phyloP scores from a whole-genome alignment of 1,284 basidiomycete species.

The Sporisorium iseilematis-ciliati region DNA sequence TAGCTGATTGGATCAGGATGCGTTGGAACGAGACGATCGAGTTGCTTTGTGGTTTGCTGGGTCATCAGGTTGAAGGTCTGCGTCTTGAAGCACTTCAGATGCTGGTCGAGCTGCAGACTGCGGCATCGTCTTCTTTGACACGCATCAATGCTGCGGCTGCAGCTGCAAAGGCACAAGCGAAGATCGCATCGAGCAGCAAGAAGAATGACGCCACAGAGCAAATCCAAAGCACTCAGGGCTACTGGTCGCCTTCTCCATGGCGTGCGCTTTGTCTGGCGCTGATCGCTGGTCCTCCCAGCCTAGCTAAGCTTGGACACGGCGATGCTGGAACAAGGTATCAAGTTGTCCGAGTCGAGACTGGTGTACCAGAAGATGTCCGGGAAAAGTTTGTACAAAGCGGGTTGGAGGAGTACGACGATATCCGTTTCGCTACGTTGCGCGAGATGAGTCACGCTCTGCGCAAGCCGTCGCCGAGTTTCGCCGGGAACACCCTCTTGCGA shows the following conservation, averaged over 20 bases:
- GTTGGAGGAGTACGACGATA: slow-evolving; percentile 74
- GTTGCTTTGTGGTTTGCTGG: slow-evolving; percentile 52
- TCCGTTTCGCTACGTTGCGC: slow-evolving; percentile 91
- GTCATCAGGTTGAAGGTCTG: slow-evolving; percentile 37
- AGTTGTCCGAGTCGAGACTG: slow-evolving; percentile 25
- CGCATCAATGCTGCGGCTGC: slow-evolving; percentile 20
- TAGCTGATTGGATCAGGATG: slow-evolving; percentile 59
- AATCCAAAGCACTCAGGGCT: slow-evolving; percentile 8
- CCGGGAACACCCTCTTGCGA: slow-evolving; percentile 65
- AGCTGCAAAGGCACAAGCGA: slow-evolving; percentile 12
- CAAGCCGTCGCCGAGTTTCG: slow-evolving; percentile 40
- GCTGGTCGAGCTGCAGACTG: slow-evolving; percentile 45
- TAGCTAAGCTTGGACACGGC: slow-evolving; percentile 35
- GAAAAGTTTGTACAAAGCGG: slow-evolving; percentile 56
- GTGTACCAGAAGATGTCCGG: slow-evolving; percentile 55
- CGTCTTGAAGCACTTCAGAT: slow-evolving; percentile 42
- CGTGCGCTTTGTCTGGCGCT: slow-evolving; percentile 46
- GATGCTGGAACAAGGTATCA: slow-evolving; percentile 36
- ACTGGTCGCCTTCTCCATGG: slow-evolving; percentile 56
- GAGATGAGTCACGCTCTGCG: slow-evolving; percentile 74
- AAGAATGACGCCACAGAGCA: slow-evolving; percentile 9
- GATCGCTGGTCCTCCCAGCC: slow-evolving; percentile 46
- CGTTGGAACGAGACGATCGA: slow-evolving; percentile 62
- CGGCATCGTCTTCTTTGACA: slow-evolving; percentile 38
- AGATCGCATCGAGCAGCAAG: slow-evolving; percentile 13